These are phyloP conservation scores for Aspergillus ustus DNA, from an alignment of 2,329 filamentous ascomycete species.

Conservation along the genomic window DNA sequence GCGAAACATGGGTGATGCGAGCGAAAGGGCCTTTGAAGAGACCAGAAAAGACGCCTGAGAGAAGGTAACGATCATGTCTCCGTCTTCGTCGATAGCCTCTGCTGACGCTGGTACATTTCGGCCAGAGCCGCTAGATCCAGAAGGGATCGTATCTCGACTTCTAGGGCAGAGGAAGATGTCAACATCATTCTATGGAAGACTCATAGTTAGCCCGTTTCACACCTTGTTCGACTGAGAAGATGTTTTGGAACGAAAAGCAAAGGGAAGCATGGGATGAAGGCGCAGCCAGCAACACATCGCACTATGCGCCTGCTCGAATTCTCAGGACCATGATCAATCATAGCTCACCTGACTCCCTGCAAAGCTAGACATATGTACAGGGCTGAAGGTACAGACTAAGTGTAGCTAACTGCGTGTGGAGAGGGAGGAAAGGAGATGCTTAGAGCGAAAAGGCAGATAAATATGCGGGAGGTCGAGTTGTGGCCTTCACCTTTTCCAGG, in stretches of 20 bases:
- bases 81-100: neutral
- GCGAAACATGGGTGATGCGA: neutral
- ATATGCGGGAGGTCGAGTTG: neutral
- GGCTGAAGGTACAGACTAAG: neutral
- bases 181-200: neutral
- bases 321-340: neutral
- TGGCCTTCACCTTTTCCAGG: neutral
- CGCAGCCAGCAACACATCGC: too few relatives aligned
- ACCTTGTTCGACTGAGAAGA: neutral
- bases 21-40: neutral
- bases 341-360: neutral
- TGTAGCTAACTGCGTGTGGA: neutral
- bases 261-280: too few relatives aligned
- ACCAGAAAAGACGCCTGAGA: neutral
- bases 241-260: too few relatives aligned
- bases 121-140: neutral
- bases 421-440: neutral
- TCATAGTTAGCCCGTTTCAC: neutral
- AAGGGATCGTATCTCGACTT: neutral
- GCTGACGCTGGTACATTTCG: too few relatives aligned
- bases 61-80: neutral
- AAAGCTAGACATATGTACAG: neutral
- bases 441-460: neutral
- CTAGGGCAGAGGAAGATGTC: neutral
- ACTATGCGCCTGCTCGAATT: neutral